A percentile compares a stretch with the other conserved stretches of the same genome.
Evolutionary conservation across 257 asterid genomes (phyloP).

Genomic region (Solanum arcanum): DNA sequence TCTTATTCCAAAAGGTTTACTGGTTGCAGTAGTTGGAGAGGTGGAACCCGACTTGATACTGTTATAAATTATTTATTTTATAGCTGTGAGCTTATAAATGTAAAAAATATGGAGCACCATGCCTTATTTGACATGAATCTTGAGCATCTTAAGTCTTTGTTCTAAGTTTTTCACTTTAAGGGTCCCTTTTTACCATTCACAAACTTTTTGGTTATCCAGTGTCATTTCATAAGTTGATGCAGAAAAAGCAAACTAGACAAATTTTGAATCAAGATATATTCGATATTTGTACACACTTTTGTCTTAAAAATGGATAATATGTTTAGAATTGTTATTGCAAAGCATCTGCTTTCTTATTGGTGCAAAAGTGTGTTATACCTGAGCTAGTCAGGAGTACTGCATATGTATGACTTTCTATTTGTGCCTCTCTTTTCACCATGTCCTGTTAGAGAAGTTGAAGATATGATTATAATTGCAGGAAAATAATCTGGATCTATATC

Average conservation of each 20-base stretch:
- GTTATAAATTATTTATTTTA: neutral
- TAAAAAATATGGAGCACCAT: neutral
- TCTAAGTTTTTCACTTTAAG: neutral
- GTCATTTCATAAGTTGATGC: neutral
- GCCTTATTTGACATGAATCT: neutral
- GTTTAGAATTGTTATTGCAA: neutral
- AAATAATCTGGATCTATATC: neutral
- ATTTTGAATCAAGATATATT: neutral
- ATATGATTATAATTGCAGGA: neutral
- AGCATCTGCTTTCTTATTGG: neutral
- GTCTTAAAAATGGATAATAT: neutral
- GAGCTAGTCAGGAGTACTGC: neutral
- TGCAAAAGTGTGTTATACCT: neutral
- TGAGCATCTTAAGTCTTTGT: neutral
- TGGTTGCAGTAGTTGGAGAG: slow-evolving; percentile 88
- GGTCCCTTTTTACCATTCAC: neutral
- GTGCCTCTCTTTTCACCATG: neutral
- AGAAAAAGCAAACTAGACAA: neutral
- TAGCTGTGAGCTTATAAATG: neutral
- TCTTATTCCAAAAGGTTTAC: slow-evolving; percentile 49
- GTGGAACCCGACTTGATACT: slow-evolving; percentile 16
- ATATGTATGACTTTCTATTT: neutral
- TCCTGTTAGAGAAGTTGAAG: neutral
- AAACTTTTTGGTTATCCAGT: neutral
- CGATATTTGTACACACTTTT: neutral